These are phyloP conservation scores for Claviceps paspali DNA, from an alignment of 2,329 filamentous ascomycete species.

Conservation along the genomic window DNA sequence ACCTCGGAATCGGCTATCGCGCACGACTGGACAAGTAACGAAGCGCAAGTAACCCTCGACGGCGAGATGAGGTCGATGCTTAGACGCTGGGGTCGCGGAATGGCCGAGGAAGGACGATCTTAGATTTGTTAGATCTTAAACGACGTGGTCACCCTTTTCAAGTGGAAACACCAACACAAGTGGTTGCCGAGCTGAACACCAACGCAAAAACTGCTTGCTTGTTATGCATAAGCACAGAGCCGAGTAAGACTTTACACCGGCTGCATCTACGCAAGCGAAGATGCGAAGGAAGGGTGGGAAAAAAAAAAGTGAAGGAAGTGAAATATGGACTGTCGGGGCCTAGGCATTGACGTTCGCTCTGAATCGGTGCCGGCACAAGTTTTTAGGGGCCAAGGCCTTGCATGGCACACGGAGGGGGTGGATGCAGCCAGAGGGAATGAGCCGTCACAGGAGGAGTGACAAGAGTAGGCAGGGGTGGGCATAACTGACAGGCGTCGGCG, in stretches of 20 bases:
- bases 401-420: slow-evolving; percentile 4
- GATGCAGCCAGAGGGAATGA: slow-evolving; percentile 1
- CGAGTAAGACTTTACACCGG: not conserved
- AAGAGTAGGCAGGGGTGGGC: not conserved
- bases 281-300: not conserved
- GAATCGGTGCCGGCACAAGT: slow-evolving; percentile 3
- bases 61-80: slow-evolving; percentile 3
- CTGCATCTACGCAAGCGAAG: not conserved
- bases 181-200: not conserved
- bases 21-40: not conserved
- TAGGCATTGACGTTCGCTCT: slow-evolving; percentile 2
- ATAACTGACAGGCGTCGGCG: not conserved
- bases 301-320: not conserved
- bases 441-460: not conserved
- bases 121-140: not conserved
- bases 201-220: not conserved
- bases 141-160: not conserved
- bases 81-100: slow-evolving; percentile 4
- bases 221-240: not conserved
- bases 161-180: not conserved
- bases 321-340: slow-evolving; percentile 3
- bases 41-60: not conserved
- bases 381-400: slow-evolving; percentile 6
- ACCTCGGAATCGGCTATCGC: too few relatives aligned
- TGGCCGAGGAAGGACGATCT: slow-evolving; percentile 4